Conservation (phyloP, 257 asterid genomes). For the Galeopsis tetrahit region DNA sequence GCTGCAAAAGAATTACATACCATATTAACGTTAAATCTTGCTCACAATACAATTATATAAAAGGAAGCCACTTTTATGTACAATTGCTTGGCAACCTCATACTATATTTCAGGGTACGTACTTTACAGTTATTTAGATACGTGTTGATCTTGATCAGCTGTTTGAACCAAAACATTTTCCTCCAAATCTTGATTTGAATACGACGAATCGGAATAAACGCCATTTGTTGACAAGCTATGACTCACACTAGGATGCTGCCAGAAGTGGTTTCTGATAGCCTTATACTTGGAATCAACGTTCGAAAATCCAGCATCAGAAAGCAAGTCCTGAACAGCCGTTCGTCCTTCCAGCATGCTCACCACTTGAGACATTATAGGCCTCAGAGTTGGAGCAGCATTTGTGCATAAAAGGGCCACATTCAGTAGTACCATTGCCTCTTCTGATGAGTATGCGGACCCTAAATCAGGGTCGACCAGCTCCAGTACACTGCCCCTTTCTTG, state of each 20-base stretch:
- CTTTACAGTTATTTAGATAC: neutral
- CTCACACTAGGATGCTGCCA: conserved; percentile 71
- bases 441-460: conserved; percentile 65
- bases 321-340: conserved; percentile 70
- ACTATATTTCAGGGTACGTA: neutral
- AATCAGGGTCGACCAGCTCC: conserved; percentile 74
- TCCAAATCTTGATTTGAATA: conserved; percentile 44
- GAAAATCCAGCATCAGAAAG: conserved; percentile 85
- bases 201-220: conserved; percentile 55
- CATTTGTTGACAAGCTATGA: conserved; percentile 60
- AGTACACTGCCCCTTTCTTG: conserved; percentile 77
- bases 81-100: conserved; percentile 34
- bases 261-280: conserved; percentile 77
- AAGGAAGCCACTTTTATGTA: conserved; percentile 12
- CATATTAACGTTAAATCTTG: neutral
- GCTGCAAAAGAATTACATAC: no score
- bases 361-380: conserved; percentile 91
- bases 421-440: conserved; percentile 72
- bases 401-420: conserved; percentile 81
- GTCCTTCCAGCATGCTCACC: conserved; percentile 95
- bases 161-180: conserved; percentile 34
- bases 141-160: conserved; percentile 31
- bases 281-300: conserved; percentile 52
- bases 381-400: conserved; percentile 81
- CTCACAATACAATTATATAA: neutral